Conservation (phyloP, 108 stramenopile genomes). For the Conticribra weissflogii region DNA sequence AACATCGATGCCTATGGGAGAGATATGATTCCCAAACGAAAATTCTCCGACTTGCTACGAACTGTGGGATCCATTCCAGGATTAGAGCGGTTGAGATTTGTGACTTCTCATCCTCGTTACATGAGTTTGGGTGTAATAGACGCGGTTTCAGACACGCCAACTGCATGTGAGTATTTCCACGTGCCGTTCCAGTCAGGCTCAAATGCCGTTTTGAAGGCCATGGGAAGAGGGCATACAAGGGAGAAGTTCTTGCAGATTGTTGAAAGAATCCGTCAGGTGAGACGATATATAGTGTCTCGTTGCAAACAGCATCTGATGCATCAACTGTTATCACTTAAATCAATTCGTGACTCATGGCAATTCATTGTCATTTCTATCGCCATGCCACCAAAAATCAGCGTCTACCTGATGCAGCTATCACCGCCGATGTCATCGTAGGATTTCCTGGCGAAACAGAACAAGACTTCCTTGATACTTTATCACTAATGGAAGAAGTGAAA, state of each 20-base stretch:
- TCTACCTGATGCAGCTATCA: constrained; percentile 94
- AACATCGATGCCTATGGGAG: constrained; percentile 96
- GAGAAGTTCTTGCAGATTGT: constrained; percentile 93
- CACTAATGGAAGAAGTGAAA: constrained; percentile 89
- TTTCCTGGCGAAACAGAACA: constrained; percentile 98
- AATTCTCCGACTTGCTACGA: constrained; percentile 91
- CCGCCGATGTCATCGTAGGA: constrained; percentile 92
- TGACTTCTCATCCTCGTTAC: constrained; percentile 97
- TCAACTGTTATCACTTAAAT: no score
- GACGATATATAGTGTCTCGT: no score
- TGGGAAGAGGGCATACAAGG: constrained; percentile 96
- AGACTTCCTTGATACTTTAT: constrained; percentile 90
- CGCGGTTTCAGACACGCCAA: constrained; percentile 88
- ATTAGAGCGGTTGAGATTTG: constrained; percentile 91
- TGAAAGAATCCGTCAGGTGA: constrained; percentile 84
- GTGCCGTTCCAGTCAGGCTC: constrained; percentile 95
- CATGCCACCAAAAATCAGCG: no score
- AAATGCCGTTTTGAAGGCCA: constrained; percentile 81
- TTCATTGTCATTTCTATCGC: no score
- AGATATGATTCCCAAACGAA: constrained; percentile 94
- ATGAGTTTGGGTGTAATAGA: constrained; percentile 94
- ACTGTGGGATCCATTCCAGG: constrained; percentile 77
- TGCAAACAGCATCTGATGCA: no score
- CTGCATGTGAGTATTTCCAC: constrained; percentile 90
- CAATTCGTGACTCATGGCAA: no score